phyloP scores from a whole-genome alignment of 2,329 filamentous ascomycete species.

The Mycocentrospora acerina region DNA sequence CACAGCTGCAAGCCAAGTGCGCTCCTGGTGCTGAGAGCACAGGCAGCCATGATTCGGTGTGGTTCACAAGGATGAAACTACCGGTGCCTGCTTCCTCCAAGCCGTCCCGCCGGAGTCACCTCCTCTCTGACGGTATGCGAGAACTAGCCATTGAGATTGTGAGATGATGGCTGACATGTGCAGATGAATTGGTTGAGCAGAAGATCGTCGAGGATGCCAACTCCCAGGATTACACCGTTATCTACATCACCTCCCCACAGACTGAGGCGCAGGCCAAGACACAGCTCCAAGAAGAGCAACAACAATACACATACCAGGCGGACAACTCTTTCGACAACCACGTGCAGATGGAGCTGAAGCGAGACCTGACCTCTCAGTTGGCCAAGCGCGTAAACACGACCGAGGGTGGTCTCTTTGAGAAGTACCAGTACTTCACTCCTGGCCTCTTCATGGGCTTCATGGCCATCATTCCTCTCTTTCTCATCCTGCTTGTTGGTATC shows the following conservation, averaged over 20 bases:
- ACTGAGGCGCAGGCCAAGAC: slow-evolving; percentile 29
- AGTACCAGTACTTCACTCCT: slow-evolving; percentile 91
- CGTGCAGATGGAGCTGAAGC: slow-evolving; percentile 73
- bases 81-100: slow-evolving; percentile 18
- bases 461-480: slow-evolving; percentile 68
- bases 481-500: slow-evolving; percentile 78
- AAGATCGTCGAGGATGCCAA: slow-evolving; percentile 44
- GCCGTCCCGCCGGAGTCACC: slow-evolving; percentile 13
- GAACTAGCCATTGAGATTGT: not conserved
- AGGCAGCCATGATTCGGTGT: slow-evolving; percentile 2
- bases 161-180: slow-evolving; percentile 5
- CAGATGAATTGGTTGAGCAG: slow-evolving; percentile 26
- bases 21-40: slow-evolving; percentile 37
- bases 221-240: slow-evolving; percentile 65
- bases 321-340: slow-evolving; percentile 62
- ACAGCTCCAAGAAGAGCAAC: slow-evolving; percentile 17
- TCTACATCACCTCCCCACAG: slow-evolving; percentile 69
- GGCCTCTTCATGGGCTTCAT: slow-evolving; percentile 87
- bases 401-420: slow-evolving; percentile 68
- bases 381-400: slow-evolving; percentile 23
- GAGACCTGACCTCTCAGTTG: slow-evolving; percentile 51
- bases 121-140: slow-evolving; percentile 22
- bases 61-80: slow-evolving; percentile 9
- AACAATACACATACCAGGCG: slow-evolving; percentile 58
- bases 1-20: slow-evolving; percentile 51